Base-by-base conservation (phyloP, 176 grass and related monocot species). In the Bonia amplexicaulis region DNA sequence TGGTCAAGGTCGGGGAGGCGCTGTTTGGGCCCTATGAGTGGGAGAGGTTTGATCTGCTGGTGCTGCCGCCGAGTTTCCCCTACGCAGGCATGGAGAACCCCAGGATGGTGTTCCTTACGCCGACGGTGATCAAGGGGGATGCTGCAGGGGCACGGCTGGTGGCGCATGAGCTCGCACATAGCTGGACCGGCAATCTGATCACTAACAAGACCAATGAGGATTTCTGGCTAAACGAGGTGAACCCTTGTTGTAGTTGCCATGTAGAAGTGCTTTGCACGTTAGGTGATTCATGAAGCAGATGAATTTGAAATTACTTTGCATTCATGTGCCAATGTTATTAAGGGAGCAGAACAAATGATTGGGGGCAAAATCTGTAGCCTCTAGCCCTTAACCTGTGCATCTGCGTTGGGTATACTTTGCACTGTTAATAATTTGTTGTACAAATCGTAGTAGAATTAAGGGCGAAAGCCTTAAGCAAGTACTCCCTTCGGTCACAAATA, bases 161-260 rank as follows among this genome's bases (percentile, higher is more conserved):
- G 33, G 96, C 96, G 5, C 96, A 98, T 74, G 96, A 98, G 77
- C 96, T 98, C 7, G 96, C 93, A 0, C 96, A 98, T 42, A 98
- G 96, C 65, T 98, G 96, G 93, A 98, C 93, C 0, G 93, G 93
- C 29, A 98, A 98, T 67, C 74, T 98, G 7, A 98, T 98, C 29
- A 95, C 93, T 66, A 98, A 98, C 88, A 98, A 95, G 81, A 98
- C 96, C 39, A 95, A 98, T 25, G 91, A 95, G 71, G 93, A 98
- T 52, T 98, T 95, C 86, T 98, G 96, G 96, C 91, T 98, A 17
- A 98, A 98, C 49, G 93, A 98, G 91, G 94, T 94, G 62, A 85
- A 46, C 42, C 10, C n/a, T 61, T 74, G 10, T 23, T 55, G 3
- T 84, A 39, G 10, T 10, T 82, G 16, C 73, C 27, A 53, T 58